Evolutionary conservation across 306 rosid genomes (phyloP), one percentile per base, ranked within the genome.

Genomic region (Malus asiatica): DNA sequence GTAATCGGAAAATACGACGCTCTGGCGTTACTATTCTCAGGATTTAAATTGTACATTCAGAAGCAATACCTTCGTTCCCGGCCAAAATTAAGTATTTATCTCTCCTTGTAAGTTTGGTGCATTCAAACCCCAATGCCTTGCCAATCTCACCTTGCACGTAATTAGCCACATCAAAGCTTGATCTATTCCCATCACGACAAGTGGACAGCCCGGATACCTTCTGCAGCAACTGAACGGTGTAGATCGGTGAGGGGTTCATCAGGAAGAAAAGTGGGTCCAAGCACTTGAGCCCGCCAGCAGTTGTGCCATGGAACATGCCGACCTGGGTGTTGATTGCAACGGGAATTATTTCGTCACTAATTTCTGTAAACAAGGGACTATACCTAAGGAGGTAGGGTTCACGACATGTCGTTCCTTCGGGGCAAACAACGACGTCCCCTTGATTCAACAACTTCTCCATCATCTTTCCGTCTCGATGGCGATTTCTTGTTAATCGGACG

Each of bases 341-440:
- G 0, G 97, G 98, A 0, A 80, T 63, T 0, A 94, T 89, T 4
- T 78, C 80, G 1, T 84, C 74, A 3, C 88, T 65, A 76, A 94
- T 73, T 44, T 94, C 98, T 0, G 97, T 68, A 33, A 92, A 94
- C 46, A 91, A 45, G 9, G 98, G 93, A 60, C 98, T 94, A 55
- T 91, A 94, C 81, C 98, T 75, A 18, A 94, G 81, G 44, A 94
- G 89, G 81, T 90, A 94, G 0, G 93, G 85, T n/a, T 94, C 98
- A 48, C 98, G 84, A 55, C 98, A 94, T 0, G 98, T 94, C 74
- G 98, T 94, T 67, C 98, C 98, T 19, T 94, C 98, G 0, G 98
- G 96, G 70, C 98, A 91, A 44, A 94, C 91, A 11, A 86, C 88
- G 4, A 94, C 19, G 71, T 90, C 93, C 8, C 93, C 98, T 77